Base-by-base conservation (phyloP, 495 filamentous ascomycete species). In the Penicillium silybi region DNA sequence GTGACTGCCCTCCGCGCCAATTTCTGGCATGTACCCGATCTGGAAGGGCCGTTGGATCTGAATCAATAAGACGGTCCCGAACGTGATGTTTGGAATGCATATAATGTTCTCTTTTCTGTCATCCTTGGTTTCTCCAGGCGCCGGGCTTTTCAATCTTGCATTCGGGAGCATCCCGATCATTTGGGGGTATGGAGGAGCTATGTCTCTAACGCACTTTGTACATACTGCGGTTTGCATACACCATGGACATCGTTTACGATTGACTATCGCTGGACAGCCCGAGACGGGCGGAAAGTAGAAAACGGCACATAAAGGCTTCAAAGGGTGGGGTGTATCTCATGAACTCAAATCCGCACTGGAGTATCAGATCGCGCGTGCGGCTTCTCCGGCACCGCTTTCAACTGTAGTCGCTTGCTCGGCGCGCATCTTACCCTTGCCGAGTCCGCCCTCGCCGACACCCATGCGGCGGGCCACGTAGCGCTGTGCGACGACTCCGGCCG, bases 391-490 rank as follows among this genome's bases (percentile, higher is more conserved):
- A 15, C 88, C 88, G 51, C 83, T 83, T 52, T 86, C 81, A 25
- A 92, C 59, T 5, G 83, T 70, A 19, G 80, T 78, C 62, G 87
- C 84, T 61, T 86, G 80, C 75, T 85, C 85, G 58, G 83, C 82
- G 69, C 90, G 92, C 56, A 90, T 88, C 72, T 85, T 85, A 16
- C 87, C 88, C 49, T 92, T 82, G 6, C 63, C 71, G 44, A 73
- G 57, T 38, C 84, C 85, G 6, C 86, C 82, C 68, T 95, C 89
- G 41, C 93, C 93, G 5, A 98, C 91, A 16, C 93, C 90, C 93
- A 98, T 98, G 43, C 93, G 74, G 46, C 89, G 80, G 6, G 93
- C 93, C 5, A 98, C 95, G 67, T 98, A 98, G 55, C 90, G 76
- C 77, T 98, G 93, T n/a, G 93, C 93, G 10, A 97, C 84, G 17